Base-by-base conservation (phyloP, 129 eudicot species). In the Daucus carota region DNA sequence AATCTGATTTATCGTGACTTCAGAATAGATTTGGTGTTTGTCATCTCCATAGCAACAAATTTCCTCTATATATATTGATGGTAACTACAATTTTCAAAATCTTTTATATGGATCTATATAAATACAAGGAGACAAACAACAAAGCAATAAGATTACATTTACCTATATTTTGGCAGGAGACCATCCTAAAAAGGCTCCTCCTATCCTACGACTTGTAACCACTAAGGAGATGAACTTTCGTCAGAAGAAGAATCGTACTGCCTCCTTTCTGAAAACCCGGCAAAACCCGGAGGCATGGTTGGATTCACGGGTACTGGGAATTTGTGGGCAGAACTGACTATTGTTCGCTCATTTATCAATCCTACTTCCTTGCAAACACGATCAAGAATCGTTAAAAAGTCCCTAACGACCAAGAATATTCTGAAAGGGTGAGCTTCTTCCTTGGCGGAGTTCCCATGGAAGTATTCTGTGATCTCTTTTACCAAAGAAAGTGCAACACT, bases 401-500 rank as follows among this genome's bases (percentile, higher is more conserved):
- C 99, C 66, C 93, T 83, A 15, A 95, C 97, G 3, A 95, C 96
- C 96, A 85, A 74, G 81, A 95, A 95, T 73, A 92, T 92, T 79
- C 97, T 85, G 43, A 92, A 86, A 12, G 97, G 99, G 69, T 85
- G 96, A 75, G 99, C 96, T 82, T 91, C 99, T 86, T 91, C 97
- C 83, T 85, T 95, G 44, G 90, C 91, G 0, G 99, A 89, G 77
- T 88, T 81, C n/a, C 99, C 99, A 72, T 95, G 99, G 81, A 95
- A 95, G 72, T 91, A 95, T 57, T 91, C 99, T 0, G 97, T 91
- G 14, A 95, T 85, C 77, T 95, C 96, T 76, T 88, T 95, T 41
- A 95, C 97, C 36, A 89, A 70, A 44, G 91, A 85, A 60, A 92
- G 80, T 8, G 96, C 90, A 46, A 86, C 91, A 18, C 88, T 80